Conservation (phyloP, 768 basidiomycete species). For the Boletellus sp. region DNA sequence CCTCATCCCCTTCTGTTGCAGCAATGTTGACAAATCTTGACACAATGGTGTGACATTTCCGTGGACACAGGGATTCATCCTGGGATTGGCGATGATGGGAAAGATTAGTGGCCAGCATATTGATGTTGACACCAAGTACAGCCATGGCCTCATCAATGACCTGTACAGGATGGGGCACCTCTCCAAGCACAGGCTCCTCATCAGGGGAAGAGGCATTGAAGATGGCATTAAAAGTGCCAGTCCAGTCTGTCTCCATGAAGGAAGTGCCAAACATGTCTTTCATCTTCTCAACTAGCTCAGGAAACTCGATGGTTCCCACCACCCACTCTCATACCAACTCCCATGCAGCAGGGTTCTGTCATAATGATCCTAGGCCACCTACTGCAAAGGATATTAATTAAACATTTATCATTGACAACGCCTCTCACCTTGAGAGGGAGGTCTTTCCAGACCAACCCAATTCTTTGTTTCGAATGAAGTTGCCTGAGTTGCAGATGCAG, state of each 20-base stretch:
- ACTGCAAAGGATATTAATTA: too few relatives aligned
- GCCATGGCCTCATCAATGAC: background rate
- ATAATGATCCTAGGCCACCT: too few relatives aligned
- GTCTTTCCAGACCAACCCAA: too few relatives aligned
- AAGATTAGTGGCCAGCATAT: too few relatives aligned
- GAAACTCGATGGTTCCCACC: too few relatives aligned
- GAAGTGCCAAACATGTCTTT: background rate
- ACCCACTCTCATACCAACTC: background rate
- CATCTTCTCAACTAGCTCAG: background rate
- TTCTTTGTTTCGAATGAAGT: too few relatives aligned
- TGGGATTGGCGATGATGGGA: background rate
- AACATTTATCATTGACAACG: too few relatives aligned
- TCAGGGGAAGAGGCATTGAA: background rate
- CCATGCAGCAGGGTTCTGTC: background rate
- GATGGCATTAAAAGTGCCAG: background rate
- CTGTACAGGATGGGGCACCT: background rate
- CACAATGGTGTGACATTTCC: background rate
- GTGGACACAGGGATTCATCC: background rate
- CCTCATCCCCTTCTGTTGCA: background rate
- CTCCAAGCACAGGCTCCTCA: background rate
- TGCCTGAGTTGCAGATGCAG: too few relatives aligned
- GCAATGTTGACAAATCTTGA: background rate
- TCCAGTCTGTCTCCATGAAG: background rate
- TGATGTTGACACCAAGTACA: too few relatives aligned
- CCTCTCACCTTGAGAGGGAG: too few relatives aligned